Evolutionary conservation across 352 stramenopile species (phyloP).

Genomic region (Peronospora destructor): DNA sequence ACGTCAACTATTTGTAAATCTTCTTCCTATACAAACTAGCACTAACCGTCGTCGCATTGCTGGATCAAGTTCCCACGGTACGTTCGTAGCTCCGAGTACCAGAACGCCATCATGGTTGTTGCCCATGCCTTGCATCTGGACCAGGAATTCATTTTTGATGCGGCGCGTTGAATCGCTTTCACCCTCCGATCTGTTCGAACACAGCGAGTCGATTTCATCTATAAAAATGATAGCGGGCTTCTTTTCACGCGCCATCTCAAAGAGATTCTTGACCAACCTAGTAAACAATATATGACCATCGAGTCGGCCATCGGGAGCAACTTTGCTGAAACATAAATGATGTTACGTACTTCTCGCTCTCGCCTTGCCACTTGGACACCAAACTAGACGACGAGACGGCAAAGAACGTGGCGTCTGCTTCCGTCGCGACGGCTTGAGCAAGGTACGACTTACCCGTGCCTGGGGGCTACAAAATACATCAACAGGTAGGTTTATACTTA

Average conservation of each 20-base stretch:
- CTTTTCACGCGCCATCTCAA: constrained; percentile 95
- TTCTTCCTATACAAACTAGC: background rate
- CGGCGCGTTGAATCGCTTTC: constrained; percentile 93
- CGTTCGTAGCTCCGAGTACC: constrained; percentile 96
- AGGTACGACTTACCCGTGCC: constrained; percentile 94
- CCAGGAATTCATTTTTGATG: constrained; percentile 98
- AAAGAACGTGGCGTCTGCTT: constrained; percentile 98
- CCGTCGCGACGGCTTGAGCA: constrained; percentile 96
- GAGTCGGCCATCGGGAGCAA: background rate
- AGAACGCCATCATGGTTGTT: constrained; percentile 89
- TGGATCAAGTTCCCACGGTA: constrained; percentile 96
- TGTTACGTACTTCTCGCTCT: constrained; percentile 83
- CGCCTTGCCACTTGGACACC: constrained; percentile 97
- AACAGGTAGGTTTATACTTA: constrained; percentile 4
- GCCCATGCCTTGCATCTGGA: constrained; percentile 95
- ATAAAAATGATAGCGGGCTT: constrained; percentile 95
- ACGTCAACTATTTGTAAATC: constrained; percentile 2
- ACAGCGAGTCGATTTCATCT: constrained; percentile 96
- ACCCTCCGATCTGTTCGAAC: constrained; percentile 86
- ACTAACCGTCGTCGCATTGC: constrained; percentile 90
- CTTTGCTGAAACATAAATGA: background rate
- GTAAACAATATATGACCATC: background rate
- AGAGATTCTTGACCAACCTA: constrained; percentile 96
- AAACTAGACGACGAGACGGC: constrained; percentile 96
- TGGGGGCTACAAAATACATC: constrained; percentile 41